phyloP scores from a whole-genome alignment of 331 rosid species.

The Quercus tomentella region DNA sequence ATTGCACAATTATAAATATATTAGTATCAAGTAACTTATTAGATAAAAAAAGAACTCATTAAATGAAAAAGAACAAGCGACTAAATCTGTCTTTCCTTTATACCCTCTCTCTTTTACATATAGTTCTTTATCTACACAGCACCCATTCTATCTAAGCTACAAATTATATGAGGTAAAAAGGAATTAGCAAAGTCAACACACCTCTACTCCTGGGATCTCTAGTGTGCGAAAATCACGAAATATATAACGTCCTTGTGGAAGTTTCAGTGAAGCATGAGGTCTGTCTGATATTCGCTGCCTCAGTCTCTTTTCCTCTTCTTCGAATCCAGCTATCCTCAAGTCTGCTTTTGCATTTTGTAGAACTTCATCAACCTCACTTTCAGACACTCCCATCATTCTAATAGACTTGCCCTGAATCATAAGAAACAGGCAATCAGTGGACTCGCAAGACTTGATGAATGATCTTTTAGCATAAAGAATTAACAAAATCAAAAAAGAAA shows the following conservation, averaged over 20 bases:
- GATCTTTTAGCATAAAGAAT: not conserved
- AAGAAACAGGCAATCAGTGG: slow-evolving; percentile 6
- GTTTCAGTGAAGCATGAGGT: slow-evolving; percentile 46
- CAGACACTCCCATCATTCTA: slow-evolving; percentile 87
- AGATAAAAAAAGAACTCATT: not conserved
- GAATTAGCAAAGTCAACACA: slow-evolving; percentile 15
- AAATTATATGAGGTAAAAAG: not conserved
- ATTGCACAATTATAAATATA: not conserved
- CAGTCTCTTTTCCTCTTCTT: slow-evolving; percentile 78
- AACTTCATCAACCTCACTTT: slow-evolving; percentile 75
- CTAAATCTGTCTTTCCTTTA: not conserved
- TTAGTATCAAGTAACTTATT: not conserved
- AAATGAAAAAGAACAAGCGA: not conserved
- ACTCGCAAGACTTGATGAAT: not conserved
- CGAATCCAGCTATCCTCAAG: slow-evolving; percentile 86
- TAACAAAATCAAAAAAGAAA: too few relatives aligned
- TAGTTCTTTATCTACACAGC: not conserved
- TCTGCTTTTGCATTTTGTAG: slow-evolving; percentile 56
- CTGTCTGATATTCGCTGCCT: slow-evolving; percentile 66
- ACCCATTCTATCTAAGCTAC: not conserved
- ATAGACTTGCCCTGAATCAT: slow-evolving; percentile 61
- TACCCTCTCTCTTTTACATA: not conserved
- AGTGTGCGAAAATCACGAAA: slow-evolving; percentile 78
- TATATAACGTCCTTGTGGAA: slow-evolving; percentile 89
- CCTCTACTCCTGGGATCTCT: slow-evolving; percentile 83